Conservation (phyloP, 805 yeast species). For the Wickerhamiella azyma region DNA sequence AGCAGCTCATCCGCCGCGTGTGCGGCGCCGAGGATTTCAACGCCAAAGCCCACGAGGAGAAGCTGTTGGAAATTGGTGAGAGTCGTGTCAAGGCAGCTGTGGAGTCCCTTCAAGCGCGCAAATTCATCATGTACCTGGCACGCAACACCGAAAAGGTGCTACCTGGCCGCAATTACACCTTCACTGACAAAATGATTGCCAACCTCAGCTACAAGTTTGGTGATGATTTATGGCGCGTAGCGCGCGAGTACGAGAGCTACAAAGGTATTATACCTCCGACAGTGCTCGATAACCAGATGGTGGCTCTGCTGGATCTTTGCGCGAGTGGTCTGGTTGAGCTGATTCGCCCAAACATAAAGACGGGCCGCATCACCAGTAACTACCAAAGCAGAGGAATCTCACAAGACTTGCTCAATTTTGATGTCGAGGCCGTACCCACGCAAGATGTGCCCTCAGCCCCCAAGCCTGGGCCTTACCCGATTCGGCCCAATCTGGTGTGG, state of each 20-base stretch:
- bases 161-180: slow-evolving; percentile 39
- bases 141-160: slow-evolving; percentile 19
- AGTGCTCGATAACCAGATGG: slow-evolving; percentile 49
- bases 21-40: slow-evolving; percentile 44
- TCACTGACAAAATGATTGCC: slow-evolving; percentile 41
- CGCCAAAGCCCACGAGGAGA: slow-evolving; percentile 31
- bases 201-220: slow-evolving; percentile 27
- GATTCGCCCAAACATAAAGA: slow-evolving; percentile 42
- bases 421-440: slow-evolving; percentile 24
- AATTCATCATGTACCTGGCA: slow-evolving; percentile 28
- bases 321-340: slow-evolving; percentile 32
- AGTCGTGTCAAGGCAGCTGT: slow-evolving; percentile 38
- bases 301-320: slow-evolving; percentile 43
- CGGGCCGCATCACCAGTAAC: slow-evolving; percentile 33
- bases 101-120: slow-evolving; percentile 33
- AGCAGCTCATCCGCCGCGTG: slow-evolving; percentile 29
- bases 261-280: slow-evolving; percentile 31
- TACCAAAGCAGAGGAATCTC: slow-evolving; percentile 70
- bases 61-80: slow-evolving; percentile 36
- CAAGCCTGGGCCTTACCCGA: slow-evolving; percentile 10
- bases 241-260: slow-evolving; percentile 32
- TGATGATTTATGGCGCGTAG: slow-evolving; percentile 30
- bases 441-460: slow-evolving; percentile 23
- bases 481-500: background rate
- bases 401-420: slow-evolving; percentile 52